Percentiles rank a stretch among this genome's conserved stretches.
phyloP scores from a whole-genome alignment of 345 rosid species.

The thale cress (Arabidopsis thaliana) region TAIR10.1 NC_003074.8:1514001-1514500 shows the following conservation, averaged over 20 bases:
- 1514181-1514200: slow-evolving; percentile 56
- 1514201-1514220: slow-evolving; percentile 74
- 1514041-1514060: slow-evolving; percentile 89
- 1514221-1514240: slow-evolving; percentile 75
- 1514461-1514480: slow-evolving; percentile 63
- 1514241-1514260: slow-evolving; percentile 79
- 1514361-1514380: slow-evolving; percentile 49
- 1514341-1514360: slow-evolving; percentile 52
- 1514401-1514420: slow-evolving; percentile 99
- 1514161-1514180: slow-evolving; percentile 29
- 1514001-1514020: slow-evolving; percentile 59
- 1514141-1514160: slow-evolving; percentile 6
- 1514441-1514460: slow-evolving; percentile 57
- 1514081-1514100: slow-evolving; percentile 96
- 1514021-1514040: slow-evolving; percentile 77
- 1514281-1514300: slow-evolving; percentile 95
- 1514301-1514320: slow-evolving; percentile 97
- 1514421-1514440: slow-evolving; percentile 66
- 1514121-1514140: slow-evolving; percentile 85
- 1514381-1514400: slow-evolving; percentile 78
- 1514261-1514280: slow-evolving; percentile 90
- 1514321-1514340: slow-evolving; percentile 75
- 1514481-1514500: slow-evolving; percentile 75
- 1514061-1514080: slow-evolving; percentile 65
- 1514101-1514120: slow-evolving; percentile 99